Conservation (phyloP, 345 rosid genomes). For the Sonneratia alba region DNA sequence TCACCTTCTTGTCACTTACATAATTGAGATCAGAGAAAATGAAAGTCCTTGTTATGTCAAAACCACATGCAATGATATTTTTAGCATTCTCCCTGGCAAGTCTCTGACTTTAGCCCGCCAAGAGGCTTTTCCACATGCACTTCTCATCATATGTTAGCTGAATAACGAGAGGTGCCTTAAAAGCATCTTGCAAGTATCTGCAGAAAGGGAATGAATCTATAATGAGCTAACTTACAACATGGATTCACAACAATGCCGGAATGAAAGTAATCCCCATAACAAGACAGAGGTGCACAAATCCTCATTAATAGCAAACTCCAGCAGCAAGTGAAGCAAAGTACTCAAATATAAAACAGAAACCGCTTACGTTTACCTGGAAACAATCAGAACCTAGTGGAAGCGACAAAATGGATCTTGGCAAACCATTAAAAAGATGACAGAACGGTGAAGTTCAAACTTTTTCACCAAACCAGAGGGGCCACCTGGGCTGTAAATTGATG, state of each 20-base stretch:
- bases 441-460: no score
- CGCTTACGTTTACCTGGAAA: no score
- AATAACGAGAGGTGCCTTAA: slow-evolving; percentile 83
- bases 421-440: no score
- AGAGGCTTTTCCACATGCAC: slow-evolving; percentile 77
- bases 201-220: slow-evolving; percentile 1
- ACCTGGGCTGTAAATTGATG: not conserved
- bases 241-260: not conserved
- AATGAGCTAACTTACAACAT: not conserved
- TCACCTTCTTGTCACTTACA: slow-evolving; percentile 29
- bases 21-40: slow-evolving; percentile 87
- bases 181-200: slow-evolving; percentile 80
- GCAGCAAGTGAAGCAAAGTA: no score
- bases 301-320: no score
- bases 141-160: slow-evolving; percentile 96
- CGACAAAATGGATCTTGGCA: no score
- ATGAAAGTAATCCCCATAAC: not conserved
- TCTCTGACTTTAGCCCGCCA: slow-evolving; percentile 79
- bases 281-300: not conserved
- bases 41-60: slow-evolving; percentile 71
- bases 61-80: slow-evolving; percentile 94
- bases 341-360: no score
- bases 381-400: no score
- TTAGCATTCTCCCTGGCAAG: slow-evolving; percentile 91
- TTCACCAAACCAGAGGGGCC: not conserved